Percentiles rank a stretch among this genome's conserved stretches.
Conservation (phyloP, 495 filamentous ascomycete genomes). For the Penicillium canariense region DNA sequence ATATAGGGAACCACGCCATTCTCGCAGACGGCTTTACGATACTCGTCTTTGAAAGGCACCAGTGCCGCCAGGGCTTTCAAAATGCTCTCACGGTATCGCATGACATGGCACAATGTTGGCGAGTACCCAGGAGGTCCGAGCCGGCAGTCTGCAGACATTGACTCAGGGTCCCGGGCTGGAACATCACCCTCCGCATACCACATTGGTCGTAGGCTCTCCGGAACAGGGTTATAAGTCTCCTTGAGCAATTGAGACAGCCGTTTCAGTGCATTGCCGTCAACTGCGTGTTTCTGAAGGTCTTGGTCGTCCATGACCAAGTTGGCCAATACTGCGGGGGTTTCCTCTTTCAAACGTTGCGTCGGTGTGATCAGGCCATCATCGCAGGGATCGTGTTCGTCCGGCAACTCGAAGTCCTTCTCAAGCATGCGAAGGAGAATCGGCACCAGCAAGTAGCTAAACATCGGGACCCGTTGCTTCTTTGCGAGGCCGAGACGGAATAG, state of each 20-base stretch:
- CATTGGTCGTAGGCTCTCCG: slow-evolving; percentile 35
- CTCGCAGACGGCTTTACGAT: slow-evolving; percentile 79
- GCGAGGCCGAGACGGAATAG: slow-evolving; percentile 68
- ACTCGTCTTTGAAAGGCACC: slow-evolving; percentile 77
- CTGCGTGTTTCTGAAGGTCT: slow-evolving; percentile 75
- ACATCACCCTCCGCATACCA: slow-evolving; percentile 39
- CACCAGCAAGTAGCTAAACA: slow-evolving; percentile 64
- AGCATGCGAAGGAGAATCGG: slow-evolving; percentile 72
- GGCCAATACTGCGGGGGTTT: slow-evolving; percentile 71
- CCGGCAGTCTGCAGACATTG: slow-evolving; percentile 28
- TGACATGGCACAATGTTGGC: slow-evolving; percentile 64
- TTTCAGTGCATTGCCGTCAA: slow-evolving; percentile 73
- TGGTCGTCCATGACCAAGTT: slow-evolving; percentile 73
- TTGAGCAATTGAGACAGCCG: slow-evolving; percentile 75
- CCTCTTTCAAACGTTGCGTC: slow-evolving; percentile 56
- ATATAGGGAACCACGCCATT: slow-evolving; percentile 76
- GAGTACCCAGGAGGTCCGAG: slow-evolving; percentile 63
- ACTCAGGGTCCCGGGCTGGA: slow-evolving; percentile 20
- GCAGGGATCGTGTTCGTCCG: slow-evolving; percentile 39
- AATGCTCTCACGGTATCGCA: slow-evolving; percentile 74
- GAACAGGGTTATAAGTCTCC: slow-evolving; percentile 54
- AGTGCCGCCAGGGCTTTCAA: slow-evolving; percentile 76
- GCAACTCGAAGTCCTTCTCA: slow-evolving; percentile 50
- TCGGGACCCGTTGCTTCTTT: slow-evolving; percentile 58
- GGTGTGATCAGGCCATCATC: slow-evolving; percentile 40